Evolutionary conservation across 2,329 filamentous ascomycete species (phyloP).

Genomic region (Aspergillus udagawae): DNA sequence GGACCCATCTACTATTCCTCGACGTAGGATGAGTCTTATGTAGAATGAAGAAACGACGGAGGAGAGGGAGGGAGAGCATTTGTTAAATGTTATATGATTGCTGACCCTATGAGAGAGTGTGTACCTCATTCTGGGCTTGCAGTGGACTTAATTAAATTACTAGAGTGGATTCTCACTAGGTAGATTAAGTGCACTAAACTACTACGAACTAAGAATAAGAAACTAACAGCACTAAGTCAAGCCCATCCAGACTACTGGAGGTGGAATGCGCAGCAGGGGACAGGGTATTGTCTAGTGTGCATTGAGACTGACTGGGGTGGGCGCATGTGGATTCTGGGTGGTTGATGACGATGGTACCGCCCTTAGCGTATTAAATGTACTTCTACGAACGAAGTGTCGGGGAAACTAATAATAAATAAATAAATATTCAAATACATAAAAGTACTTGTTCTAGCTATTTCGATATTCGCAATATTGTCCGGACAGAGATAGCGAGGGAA

Average conservation of each 20-base stretch:
- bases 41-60: constrained; percentile 6
- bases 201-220: constrained; percentile 13
- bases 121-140: constrained; percentile 13
- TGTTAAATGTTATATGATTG: constrained; percentile 27
- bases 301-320: constrained; percentile 17
- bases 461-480: background rate
- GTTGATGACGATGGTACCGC: constrained; percentile 15
- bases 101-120: constrained; percentile 21
- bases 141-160: constrained; percentile 8
- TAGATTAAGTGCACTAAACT: background rate
- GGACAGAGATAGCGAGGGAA: background rate
- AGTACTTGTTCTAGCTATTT: background rate
- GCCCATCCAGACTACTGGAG: constrained; percentile 18
- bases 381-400: background rate
- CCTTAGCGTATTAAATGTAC: constrained; percentile 8
- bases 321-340: constrained; percentile 8
- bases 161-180: background rate
- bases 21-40: constrained; percentile 7
- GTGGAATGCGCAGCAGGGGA: constrained; percentile 12
- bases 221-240: constrained; percentile 13
- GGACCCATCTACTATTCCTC: background rate
- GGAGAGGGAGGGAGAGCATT: constrained; percentile 20
- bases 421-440: background rate
- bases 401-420: background rate
- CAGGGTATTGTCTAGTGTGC: constrained; percentile 12